Evolutionary conservation across 2,329 filamentous ascomycete species (phyloP), one percentile per base, ranked within the genome.

Genomic region (Hypomyces perniciosus): DNA sequence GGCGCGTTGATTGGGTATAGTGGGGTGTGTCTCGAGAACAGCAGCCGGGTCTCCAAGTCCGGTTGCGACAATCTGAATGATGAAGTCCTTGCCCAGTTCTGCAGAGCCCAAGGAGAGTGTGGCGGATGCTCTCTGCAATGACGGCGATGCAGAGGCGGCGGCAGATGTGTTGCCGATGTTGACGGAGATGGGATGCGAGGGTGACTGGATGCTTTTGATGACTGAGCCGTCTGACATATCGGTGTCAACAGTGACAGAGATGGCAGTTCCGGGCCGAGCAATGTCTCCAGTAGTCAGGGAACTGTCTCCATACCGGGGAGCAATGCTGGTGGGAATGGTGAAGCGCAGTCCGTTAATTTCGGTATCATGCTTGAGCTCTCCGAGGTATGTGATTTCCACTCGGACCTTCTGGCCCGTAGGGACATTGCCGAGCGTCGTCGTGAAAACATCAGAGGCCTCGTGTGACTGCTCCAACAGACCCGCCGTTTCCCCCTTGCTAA

Each of bases 341-440:
- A 85, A 86, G 6, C 84, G 77, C 28, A 86, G 71, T 5, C 84
- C 84, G 59, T 90, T 83, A 3, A 79, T 72, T 54, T 84, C 80
- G 40, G 81, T 77, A 60, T 89, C 85, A 57, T 88, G 83, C 67
- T 87, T 87, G 48, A 90, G 72, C 62, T 90, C 85, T 2, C 81
- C 83, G 4, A 88, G 72, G 54, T 86, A 88, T 0, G 73, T 79
- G 50, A 89, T 79, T 8, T 84, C 74, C 6, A 89, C 77, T 6
- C 74, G 63, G 33, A 88, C 68, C 33, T 71, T 75, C 12, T 77
- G 75, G 0, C 73, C 74, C 0, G 79, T 73, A 0, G 83, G 81
- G 1, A 90, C 75, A 56, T 88, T 88, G 8, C 85, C 85, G 1
- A 90, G 68, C 1, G 76, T 81, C 0, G 84, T 85, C 4, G 75